Evolutionary conservation across 2,329 filamentous ascomycete species (phyloP), one percentile per base, ranked within the genome.

Genomic region (Phyllosticta capitalensis): DNA sequence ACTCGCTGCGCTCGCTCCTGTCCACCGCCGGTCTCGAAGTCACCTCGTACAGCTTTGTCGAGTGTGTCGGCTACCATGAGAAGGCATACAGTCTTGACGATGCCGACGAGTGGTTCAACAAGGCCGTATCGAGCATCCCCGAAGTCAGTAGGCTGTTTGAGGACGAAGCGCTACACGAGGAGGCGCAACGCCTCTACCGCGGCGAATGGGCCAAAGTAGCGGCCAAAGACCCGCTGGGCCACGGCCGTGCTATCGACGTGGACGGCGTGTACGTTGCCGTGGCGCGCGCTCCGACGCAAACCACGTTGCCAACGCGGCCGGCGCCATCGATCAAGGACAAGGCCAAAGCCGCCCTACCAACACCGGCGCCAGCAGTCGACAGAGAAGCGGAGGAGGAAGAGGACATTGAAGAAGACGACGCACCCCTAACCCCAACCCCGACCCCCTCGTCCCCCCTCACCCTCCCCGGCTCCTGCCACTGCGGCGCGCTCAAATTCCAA

Each of bases 1-100:
- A 69, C n/a, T 65, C 68, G 0, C 56, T 76, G 2, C 65, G 62
- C 1, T 54, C 73, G 1, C 63, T 76, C 19, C 10, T n/a, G 3
- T 14, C 22, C 51, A 22, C 17, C n/a, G 51, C 30, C 1, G 56
- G 51, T 4, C 38, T 45, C 38, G 14, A 45, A 45, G 38, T 45
- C 1, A 45, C 38, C 5, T 45, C 38, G 17, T 45, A 45, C 7
- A 19, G 12, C 14, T 45, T 45, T n/a, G 38, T 45, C 38, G 38
- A 45, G 17, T 45, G 38, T 7, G 38, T 45, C 14, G 38, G 38
- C 38, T 19, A 45, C n/a, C 38, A 45, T n/a, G 38, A 45, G 7
- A 45, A 45, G 38, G 17, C 14, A 6, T 45, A 45, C 14, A 14
- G 6, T 3, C 38, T 45, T 7, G 38, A 45, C 1, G 38, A 45